Conservation (phyloP, 305 asterid species). For the Ruellia speciosa region DNA sequence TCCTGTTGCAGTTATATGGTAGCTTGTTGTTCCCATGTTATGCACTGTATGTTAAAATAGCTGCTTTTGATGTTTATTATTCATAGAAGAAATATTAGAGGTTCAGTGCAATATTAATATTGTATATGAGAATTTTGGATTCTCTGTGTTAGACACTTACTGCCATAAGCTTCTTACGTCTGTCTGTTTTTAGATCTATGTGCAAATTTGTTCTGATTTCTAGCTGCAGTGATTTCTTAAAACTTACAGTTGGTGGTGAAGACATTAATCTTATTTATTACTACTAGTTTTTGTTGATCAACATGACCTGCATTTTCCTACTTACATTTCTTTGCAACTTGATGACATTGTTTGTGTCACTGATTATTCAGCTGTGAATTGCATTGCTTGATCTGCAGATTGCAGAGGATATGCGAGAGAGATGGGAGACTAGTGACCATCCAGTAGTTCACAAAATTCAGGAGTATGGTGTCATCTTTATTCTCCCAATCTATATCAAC, state of each 20-base stretch:
- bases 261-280: background rate
- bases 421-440: constrained; percentile 95
- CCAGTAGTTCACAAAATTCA: constrained; percentile 92
- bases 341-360: background rate
- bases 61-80: background rate
- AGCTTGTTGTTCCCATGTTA: background rate
- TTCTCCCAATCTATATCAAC: constrained; percentile 7
- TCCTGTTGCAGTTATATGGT: no score
- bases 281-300: no score
- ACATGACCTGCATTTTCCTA: no score
- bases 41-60: background rate
- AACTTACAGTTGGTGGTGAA: background rate
- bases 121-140: no score
- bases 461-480: constrained; percentile 42
- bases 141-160: no score
- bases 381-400: constrained; percentile 38
- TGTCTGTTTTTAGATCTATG: background rate
- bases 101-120: background rate
- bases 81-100: background rate
- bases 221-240: constrained; percentile 1
- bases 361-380: background rate
- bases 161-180: no score
- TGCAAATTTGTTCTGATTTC: background rate
- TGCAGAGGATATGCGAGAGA: constrained; percentile 86
- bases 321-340: background rate